Conservation (phyloP, 352 stramenopile species). For the Pythium dissotocum region DNA sequence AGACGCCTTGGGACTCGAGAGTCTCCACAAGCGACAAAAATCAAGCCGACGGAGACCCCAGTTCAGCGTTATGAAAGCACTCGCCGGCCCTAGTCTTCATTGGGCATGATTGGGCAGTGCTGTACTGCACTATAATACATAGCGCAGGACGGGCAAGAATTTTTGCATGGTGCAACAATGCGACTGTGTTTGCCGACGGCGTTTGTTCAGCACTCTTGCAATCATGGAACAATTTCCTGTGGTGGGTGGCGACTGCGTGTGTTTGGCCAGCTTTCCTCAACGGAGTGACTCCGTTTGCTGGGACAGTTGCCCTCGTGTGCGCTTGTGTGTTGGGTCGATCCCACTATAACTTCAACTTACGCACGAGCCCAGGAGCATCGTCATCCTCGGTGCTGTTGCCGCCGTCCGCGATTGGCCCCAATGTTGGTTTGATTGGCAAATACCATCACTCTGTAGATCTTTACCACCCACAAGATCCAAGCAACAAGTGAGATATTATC, state of each 20-base stretch:
- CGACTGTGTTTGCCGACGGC: no score
- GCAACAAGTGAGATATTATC: background rate
- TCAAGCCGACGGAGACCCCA: no score
- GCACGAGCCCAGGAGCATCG: conserved; percentile 3
- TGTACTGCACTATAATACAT: no score
- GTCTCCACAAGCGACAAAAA: no score
- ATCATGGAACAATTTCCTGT: background rate
- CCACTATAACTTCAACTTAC: conserved; percentile 22
- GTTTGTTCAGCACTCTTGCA: background rate
- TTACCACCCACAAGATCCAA: background rate
- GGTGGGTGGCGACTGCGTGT: background rate
- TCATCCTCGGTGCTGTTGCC: background rate
- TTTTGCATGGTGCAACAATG: no score
- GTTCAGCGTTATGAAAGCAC: no score
- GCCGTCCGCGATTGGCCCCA: background rate
- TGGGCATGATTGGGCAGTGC: no score
- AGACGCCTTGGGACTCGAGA: no score
- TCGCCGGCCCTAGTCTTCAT: no score
- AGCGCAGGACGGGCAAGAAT: no score
- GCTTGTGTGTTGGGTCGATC: conserved; percentile 13
- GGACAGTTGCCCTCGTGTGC: background rate
- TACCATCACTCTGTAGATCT: background rate
- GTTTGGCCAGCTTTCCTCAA: no score
- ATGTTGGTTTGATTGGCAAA: conserved; percentile 1
- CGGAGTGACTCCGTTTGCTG: background rate